Percentiles rank a stretch among this genome's conserved stretches.
phyloP scores from a whole-genome alignment of 2,329 filamentous ascomycete genomes.

The Neofusicoccum parvum region DNA sequence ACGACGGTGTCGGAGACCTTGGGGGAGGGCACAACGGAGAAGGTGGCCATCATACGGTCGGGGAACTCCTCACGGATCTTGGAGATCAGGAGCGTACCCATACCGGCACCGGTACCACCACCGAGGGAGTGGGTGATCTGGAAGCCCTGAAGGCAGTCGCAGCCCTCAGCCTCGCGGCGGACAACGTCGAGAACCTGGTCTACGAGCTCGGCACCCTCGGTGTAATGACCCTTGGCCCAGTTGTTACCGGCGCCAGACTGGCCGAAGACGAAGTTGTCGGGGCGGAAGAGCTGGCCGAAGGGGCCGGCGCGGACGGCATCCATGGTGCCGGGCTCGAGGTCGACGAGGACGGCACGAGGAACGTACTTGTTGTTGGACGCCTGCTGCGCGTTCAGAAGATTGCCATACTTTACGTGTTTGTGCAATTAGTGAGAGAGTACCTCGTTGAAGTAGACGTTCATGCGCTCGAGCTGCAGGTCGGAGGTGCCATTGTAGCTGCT shows the following conservation, averaged over 20 bases:
- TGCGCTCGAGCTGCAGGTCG: slow-evolving; percentile 98
- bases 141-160: slow-evolving; percentile 99
- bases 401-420: slow-evolving; percentile 24
- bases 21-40: slow-evolving; percentile 97
- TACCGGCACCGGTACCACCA: slow-evolving; percentile 99
- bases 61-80: slow-evolving; percentile 99
- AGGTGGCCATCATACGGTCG: slow-evolving; percentile 99
- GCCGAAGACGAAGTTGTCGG: slow-evolving; percentile 99
- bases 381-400: slow-evolving; percentile 52
- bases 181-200: slow-evolving; percentile 98
- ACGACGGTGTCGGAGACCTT: slow-evolving; percentile 99
- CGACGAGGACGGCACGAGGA: slow-evolving; percentile 97
- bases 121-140: slow-evolving; percentile 99
- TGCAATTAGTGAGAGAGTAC: slow-evolving; percentile 44
- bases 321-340: slow-evolving; percentile 99
- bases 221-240: slow-evolving; percentile 99
- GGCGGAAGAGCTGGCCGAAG: slow-evolving; percentile 98
- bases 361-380: slow-evolving; percentile 99
- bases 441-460: slow-evolving; percentile 99
- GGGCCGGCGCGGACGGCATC: slow-evolving; percentile 97
- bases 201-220: slow-evolving; percentile 97
- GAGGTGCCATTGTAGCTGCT: slow-evolving; percentile 93
- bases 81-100: slow-evolving; percentile 99
- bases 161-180: slow-evolving; percentile 97
- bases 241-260: slow-evolving; percentile 99